phyloP scores from a whole-genome alignment of 225 moss, liverwort and hornwort species.

The Pseudisothecium myosuroides region DNA sequence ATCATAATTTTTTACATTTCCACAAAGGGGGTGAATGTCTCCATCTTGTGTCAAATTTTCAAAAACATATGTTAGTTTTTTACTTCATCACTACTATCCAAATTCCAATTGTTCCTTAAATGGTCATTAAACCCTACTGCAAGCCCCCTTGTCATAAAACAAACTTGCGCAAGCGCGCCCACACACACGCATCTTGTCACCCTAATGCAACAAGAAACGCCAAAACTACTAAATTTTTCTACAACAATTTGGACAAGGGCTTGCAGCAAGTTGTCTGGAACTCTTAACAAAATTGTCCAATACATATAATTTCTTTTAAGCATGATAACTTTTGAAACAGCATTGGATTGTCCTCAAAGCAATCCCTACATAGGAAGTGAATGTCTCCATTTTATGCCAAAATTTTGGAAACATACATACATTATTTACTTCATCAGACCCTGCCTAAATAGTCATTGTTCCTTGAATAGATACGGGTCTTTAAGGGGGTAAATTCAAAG shows the following conservation, averaged over 20 bases:
- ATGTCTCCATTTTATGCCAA: no score
- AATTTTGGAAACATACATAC: no score
- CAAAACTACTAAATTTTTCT: neutral
- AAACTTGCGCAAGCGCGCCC: fast-evolving
- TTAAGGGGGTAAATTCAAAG: no score
- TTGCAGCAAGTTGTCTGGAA: neutral
- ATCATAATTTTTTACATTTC: no score
- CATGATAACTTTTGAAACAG: neutral
- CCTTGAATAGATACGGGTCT: no score
- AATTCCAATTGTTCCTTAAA: neutral
- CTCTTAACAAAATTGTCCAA: neutral
- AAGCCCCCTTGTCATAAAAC: neutral
- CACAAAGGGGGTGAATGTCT: neutral
- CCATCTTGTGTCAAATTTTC: neutral
- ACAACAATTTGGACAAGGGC: neutral
- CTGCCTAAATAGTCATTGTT: no score
- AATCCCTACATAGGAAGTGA: neutral
- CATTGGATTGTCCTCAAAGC: neutral
- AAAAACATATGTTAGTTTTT: neutral
- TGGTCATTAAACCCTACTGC: neutral
- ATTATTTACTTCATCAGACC: no score
- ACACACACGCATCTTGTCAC: neutral
- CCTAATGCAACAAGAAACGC: neutral
- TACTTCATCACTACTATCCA: neutral
- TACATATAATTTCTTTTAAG: fast-evolving